Conservation (phyloP, 495 filamentous ascomycete genomes). For the Penicillium samsonianum region DNA sequence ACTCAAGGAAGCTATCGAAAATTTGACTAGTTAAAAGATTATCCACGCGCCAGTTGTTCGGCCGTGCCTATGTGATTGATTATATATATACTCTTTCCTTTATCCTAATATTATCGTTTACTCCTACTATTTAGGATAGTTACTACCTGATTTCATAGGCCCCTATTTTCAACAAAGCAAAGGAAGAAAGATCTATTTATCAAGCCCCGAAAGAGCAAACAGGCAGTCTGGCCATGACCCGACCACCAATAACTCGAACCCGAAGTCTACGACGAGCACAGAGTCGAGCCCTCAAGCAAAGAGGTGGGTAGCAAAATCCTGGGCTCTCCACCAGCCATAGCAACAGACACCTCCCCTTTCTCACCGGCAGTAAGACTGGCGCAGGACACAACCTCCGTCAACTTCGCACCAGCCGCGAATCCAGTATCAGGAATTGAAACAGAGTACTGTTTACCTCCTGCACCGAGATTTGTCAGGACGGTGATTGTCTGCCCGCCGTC, state of each 20-base stretch:
- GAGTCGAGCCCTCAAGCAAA: conserved; percentile 6
- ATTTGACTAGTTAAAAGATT: too few species aligned
- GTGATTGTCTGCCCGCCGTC: conserved; percentile 57
- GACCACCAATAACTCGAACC: neutral
- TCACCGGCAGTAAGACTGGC: conserved; percentile 37
- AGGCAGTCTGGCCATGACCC: neutral
- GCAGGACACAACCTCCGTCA: conserved; percentile 53
- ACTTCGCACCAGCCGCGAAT: conserved; percentile 29
- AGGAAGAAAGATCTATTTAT: neutral
- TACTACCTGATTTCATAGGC: too few species aligned
- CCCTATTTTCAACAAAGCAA: neutral
- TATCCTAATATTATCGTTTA: too few species aligned
- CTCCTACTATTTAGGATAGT: too few species aligned
- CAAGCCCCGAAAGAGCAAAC: neutral
- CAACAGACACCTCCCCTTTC: conserved; percentile 36
- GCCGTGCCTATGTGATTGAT: too few species aligned
- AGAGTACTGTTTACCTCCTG: conserved; percentile 42
- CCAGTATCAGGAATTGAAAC: conserved; percentile 48
- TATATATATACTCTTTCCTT: neutral
- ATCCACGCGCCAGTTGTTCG: too few species aligned
- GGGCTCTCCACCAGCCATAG: conserved; percentile 36
- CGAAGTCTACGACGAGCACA: neutral
- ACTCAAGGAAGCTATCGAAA: too few species aligned
- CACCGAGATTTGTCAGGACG: conserved; percentile 61
- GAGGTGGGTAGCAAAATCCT: conserved; percentile 31